Evolutionary conservation across 23 red algal genomes (phyloP).

Genomic region (Gracilaria domingensis): DNA sequence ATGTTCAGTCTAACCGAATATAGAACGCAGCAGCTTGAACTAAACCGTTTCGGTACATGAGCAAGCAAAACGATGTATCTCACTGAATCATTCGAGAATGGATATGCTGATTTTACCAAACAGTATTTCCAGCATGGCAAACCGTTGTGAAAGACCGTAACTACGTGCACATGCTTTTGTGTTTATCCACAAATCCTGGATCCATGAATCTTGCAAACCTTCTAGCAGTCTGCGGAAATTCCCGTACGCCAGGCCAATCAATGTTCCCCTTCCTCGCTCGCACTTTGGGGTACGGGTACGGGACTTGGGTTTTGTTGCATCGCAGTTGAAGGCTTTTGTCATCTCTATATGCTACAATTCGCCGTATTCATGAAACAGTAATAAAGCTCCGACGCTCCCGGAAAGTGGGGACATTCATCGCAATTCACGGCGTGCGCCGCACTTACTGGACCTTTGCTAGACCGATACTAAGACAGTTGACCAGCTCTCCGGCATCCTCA

Average conservation of each 20-base stretch:
- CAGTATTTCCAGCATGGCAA: too few species aligned
- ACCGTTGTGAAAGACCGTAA: too few species aligned
- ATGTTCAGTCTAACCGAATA: too few species aligned
- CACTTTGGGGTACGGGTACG: not conserved
- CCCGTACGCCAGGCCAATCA: not conserved
- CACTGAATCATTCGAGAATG: too few species aligned
- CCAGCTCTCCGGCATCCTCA: not conserved
- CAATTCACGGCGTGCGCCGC: not conserved
- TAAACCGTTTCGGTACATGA: too few species aligned
- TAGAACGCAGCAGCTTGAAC: too few species aligned
- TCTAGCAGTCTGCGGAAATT: not conserved
- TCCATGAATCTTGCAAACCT: conserved; percentile 9
- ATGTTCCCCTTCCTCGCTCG: not conserved
- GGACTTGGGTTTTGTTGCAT: conserved; percentile 3
- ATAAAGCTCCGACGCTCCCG: too few species aligned
- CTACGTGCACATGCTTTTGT: too few species aligned
- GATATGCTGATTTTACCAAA: too few species aligned
- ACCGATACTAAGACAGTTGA: not conserved
- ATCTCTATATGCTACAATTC: not conserved
- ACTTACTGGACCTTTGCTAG: not conserved
- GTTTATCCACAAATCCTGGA: too few species aligned
- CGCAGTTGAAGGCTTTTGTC: not conserved
- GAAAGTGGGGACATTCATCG: not conserved
- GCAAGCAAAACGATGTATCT: too few species aligned
- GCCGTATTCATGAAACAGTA: not conserved